These are phyloP conservation scores for Crithidia thermophila DNA, from an alignment of 208 protist genomes.

Conservation along the genomic window DNA sequence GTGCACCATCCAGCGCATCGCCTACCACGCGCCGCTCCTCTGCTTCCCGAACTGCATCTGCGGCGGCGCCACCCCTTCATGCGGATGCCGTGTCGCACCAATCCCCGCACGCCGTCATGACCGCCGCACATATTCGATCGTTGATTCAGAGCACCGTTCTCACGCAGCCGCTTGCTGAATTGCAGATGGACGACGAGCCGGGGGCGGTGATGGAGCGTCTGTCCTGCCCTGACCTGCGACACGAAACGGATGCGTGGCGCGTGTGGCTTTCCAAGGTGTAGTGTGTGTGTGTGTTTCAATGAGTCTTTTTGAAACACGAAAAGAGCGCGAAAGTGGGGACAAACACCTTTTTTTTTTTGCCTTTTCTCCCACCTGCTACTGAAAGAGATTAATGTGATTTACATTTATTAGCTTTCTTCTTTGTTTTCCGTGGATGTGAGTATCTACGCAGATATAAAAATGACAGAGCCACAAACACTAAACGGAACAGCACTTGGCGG, in stretches of 20 bases:
- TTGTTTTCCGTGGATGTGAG: too few species aligned
- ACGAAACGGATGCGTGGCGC: conserved; percentile 68
- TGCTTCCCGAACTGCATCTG: neutral
- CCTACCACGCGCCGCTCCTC: neutral
- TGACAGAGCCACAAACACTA: too few species aligned
- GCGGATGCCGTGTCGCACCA: neutral
- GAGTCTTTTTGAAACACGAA: conserved; percentile 5
- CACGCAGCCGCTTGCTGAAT: conserved; percentile 42
- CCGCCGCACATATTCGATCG: conserved; percentile 44
- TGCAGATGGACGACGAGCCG: conserved; percentile 61
- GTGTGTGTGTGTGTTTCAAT: neutral
- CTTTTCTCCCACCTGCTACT: too few species aligned
- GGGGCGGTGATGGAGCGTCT: conserved; percentile 44
- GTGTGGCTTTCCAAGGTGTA: conserved; percentile 67
- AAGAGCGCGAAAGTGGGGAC: neutral
- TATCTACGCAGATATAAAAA: too few species aligned
- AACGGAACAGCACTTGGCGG: too few species aligned
- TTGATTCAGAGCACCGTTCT: conserved; percentile 55
- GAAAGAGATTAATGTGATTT: too few species aligned
- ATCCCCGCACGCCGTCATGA: conserved; percentile 35
- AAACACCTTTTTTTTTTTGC: neutral
- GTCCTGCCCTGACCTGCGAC: conserved; percentile 62
- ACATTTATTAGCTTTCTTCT: too few species aligned
- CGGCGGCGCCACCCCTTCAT: neutral
- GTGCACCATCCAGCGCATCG: neutral